These are phyloP conservation scores for Wickerhamiella lipophila DNA, from an alignment of 805 yeast genomes.

Conservation along the genomic window DNA sequence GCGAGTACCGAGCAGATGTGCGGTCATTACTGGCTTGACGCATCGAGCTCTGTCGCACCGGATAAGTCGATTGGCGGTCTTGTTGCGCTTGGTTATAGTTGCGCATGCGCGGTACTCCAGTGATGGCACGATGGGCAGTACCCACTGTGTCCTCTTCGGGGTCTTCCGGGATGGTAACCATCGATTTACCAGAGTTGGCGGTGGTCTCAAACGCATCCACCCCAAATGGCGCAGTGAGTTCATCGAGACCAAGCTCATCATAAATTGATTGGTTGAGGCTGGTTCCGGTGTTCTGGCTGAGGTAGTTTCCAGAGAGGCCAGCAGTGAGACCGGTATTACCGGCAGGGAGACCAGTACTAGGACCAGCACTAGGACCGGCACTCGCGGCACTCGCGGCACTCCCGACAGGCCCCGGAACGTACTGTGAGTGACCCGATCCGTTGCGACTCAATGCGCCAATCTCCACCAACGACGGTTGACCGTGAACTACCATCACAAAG, in stretches of 20 bases:
- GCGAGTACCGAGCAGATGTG: conserved; percentile 11
- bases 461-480: conserved; percentile 57
- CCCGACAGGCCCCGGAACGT: too few relatives aligned
- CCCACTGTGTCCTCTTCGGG: conserved; percentile 8
- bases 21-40: conserved; percentile 2
- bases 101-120: conserved; percentile 5
- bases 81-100: background rate
- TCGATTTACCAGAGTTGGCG: conserved; percentile 12
- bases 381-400: too few relatives aligned
- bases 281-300: background rate
- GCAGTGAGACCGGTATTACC: too few relatives aligned
- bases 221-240: conserved; percentile 1
- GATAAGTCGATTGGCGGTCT: conserved; percentile 2
- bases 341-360: too few relatives aligned
- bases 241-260: conserved; percentile 7
- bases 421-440: conserved; percentile 1
- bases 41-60: conserved; percentile 9
- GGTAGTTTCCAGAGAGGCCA: too few relatives aligned
- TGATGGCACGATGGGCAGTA: conserved; percentile 1
- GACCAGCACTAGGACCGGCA: too few relatives aligned
- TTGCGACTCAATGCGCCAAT: conserved; percentile 22
- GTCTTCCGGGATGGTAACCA: conserved; percentile 15
- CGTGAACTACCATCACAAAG: conserved; percentile 55
- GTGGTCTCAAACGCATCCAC: conserved; percentile 12
- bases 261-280: conserved; percentile 1